phyloP scores from a whole-genome alignment of 768 basidiomycete genomes.

The Pleurotus citrinopileatus region DNA sequence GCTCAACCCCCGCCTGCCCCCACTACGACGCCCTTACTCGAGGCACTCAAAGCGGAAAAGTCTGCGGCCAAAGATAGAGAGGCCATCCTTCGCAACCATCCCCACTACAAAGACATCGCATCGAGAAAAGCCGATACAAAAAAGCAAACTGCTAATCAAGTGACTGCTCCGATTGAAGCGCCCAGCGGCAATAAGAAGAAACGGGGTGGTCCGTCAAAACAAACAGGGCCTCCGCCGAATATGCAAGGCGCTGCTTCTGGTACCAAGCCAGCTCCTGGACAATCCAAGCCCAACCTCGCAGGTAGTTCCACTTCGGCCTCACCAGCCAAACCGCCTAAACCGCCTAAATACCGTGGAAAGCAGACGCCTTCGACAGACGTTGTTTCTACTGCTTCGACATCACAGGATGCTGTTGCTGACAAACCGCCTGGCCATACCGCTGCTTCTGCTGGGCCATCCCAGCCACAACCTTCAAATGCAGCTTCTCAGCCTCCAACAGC shows the following conservation, averaged over 20 bases:
- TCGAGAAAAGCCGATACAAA: constrained; percentile 34
- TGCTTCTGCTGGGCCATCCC: constrained; percentile 9
- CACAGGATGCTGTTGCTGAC: constrained; percentile 3
- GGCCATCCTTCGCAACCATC: constrained; percentile 66
- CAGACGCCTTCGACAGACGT: constrained; percentile 7
- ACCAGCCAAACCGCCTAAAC: constrained; percentile 18
- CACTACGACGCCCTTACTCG: constrained; percentile 88
- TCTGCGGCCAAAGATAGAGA: constrained; percentile 70
- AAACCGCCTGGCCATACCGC: constrained; percentile 9
- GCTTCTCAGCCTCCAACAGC: constrained; percentile 18
- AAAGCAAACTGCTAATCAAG: constrained; percentile 24
- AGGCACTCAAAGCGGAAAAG: constrained; percentile 87
- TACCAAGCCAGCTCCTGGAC: constrained; percentile 22
- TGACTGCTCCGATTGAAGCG: constrained; percentile 16
- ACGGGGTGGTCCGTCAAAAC: constrained; percentile 15
- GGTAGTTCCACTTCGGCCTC: constrained; percentile 12
- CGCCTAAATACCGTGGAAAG: constrained; percentile 17
- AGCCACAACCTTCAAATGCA: constrained; percentile 12
- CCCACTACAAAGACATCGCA: constrained; percentile 59
- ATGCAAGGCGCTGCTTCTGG: constrained; percentile 16
- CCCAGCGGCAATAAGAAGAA: constrained; percentile 9
- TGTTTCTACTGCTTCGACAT: not conserved
- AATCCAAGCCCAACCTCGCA: constrained; percentile 15
- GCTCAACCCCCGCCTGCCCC: constrained; percentile 58
- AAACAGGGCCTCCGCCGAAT: constrained; percentile 19